A percentile compares a stretch with the other conserved stretches of the same genome.
Conservation (phyloP, 2,329 filamentous ascomycete genomes). For the Macroventuria anomochaeta region DNA sequence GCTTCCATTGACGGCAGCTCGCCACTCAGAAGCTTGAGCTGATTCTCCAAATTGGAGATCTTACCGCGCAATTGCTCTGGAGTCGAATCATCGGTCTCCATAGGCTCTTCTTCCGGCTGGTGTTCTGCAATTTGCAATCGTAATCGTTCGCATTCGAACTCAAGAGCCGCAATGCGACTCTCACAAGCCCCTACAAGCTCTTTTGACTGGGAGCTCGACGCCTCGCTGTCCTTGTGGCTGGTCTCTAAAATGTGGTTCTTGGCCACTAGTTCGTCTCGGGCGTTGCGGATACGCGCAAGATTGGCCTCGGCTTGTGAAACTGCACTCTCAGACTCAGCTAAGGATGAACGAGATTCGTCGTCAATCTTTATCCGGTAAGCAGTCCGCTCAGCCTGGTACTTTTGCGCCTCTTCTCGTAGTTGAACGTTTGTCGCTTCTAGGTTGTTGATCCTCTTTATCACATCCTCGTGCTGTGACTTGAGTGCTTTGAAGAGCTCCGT, state of each 20-base stretch:
- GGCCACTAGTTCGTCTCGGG: constrained; percentile 83
- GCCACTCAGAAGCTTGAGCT: constrained; percentile 82
- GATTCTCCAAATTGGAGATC: constrained; percentile 75
- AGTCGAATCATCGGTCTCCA: constrained; percentile 64
- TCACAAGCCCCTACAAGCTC: constrained; percentile 82
- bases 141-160: constrained; percentile 80
- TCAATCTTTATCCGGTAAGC: constrained; percentile 82
- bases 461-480: constrained; percentile 88
- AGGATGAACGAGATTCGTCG: constrained; percentile 74
- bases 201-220: constrained; percentile 74
- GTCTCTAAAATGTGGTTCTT: constrained; percentile 82
- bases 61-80: constrained; percentile 75
- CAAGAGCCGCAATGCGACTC: constrained; percentile 78
- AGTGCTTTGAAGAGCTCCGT: constrained; percentile 94
- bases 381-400: constrained; percentile 82
- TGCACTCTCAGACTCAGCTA: constrained; percentile 81
- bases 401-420: constrained; percentile 83
- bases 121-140: constrained; percentile 61
- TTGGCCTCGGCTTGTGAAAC: constrained; percentile 82
- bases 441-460: constrained; percentile 90
- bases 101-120: constrained; percentile 31
- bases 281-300: constrained; percentile 81
- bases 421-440: constrained; percentile 87
- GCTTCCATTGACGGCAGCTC: constrained; percentile 89
- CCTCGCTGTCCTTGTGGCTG: constrained; percentile 76